Base-by-base conservation (phyloP, 1,284 basidiomycete species). In the Phellopilus nigrolimitatus region DNA sequence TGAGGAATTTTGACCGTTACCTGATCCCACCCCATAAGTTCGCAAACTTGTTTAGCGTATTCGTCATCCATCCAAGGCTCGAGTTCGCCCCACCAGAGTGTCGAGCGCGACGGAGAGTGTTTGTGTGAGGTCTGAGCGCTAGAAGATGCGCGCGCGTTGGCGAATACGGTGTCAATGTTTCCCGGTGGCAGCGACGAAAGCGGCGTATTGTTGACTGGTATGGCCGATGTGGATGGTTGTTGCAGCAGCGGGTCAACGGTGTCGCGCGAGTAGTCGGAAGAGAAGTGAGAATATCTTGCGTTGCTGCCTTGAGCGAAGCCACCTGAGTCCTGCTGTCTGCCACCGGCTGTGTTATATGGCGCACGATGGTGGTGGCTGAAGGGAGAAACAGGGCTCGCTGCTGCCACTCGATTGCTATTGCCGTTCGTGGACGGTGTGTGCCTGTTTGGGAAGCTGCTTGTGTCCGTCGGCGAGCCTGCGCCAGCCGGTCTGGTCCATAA, bases 11-110 rank as follows among this genome's bases (percentile, higher is more conserved):
- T 85, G 68, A 88, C 78, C 61, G 65, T 75, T 65, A 81, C 71
- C 22, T 83, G 78, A 51, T 87, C 82, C 87, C 88, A 90, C 56
- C 80, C 77, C 84, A 89, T 87, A 62, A 90, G 71, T 50, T 66
- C 69, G 66, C 86, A 88, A 60, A 90, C 86, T 64, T 88, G 85
- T 66, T 85, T 84, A 40, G 80, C 86, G 71, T 91, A 92, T 64
- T 88, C 84, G 76, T 90, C 88, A 70, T 91, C 89, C 89, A 92
- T 92, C 90, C 89, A 92, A 60, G 84, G 81, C 67, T 92, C 90
- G 52, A 91, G 76, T 62, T 88, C 83, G 60, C 82, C 80, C 83
- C 89, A 88, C 75, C 81, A 87, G 54, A 91, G 80, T 19, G 84
- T 83, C 34, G 74, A 75, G 57, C 72, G 72, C 13, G 61, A 49